These are phyloP conservation scores for Annona cherimola DNA, from an alignment of 164 flowering plant species.

Conservation along the genomic window DNA sequence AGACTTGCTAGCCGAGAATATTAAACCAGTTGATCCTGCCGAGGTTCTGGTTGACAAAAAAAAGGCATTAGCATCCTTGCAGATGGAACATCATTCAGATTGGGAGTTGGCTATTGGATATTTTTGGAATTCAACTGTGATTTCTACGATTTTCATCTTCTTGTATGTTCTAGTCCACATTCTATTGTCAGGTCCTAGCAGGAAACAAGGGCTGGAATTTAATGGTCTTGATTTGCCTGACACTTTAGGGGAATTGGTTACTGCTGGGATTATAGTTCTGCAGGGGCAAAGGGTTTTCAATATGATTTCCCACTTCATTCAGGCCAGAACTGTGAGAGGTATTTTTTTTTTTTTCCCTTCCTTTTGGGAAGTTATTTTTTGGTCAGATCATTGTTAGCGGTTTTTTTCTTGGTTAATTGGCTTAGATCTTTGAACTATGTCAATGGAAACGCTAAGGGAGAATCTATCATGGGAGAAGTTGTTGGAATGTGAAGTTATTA, in stretches of 20 bases:
- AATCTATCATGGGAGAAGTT: neutral
- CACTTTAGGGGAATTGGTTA: constrained; percentile 65
- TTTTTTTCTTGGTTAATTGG: neutral
- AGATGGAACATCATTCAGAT: constrained; percentile 50
- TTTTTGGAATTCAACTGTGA: constrained; percentile 58
- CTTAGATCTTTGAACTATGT: neutral
- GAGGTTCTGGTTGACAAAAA: constrained; percentile 38
- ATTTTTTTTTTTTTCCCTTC: neutral
- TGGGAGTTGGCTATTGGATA: constrained; percentile 48
- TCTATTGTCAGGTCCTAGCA: constrained; percentile 32
- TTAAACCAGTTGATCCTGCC: constrained; percentile 28
- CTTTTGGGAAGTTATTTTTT: neutral
- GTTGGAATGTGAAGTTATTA: neutral
- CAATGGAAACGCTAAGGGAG: neutral
- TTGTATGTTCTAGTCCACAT: constrained; percentile 64
- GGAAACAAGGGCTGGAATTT: constrained; percentile 54
- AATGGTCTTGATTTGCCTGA: constrained; percentile 77
- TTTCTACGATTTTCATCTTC: constrained; percentile 42
- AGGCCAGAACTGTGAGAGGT: constrained; percentile 68
- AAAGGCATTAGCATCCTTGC: constrained; percentile 40
- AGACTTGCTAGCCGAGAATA: constrained; percentile 39
- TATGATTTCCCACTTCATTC: constrained; percentile 68
- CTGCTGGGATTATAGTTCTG: constrained; percentile 45
- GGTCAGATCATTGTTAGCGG: neutral
- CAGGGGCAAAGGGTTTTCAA: constrained; percentile 45